Evolutionary conservation across 192 early-diverging fungal species (phyloP).

Genomic region (Backusella luteola): DNA sequence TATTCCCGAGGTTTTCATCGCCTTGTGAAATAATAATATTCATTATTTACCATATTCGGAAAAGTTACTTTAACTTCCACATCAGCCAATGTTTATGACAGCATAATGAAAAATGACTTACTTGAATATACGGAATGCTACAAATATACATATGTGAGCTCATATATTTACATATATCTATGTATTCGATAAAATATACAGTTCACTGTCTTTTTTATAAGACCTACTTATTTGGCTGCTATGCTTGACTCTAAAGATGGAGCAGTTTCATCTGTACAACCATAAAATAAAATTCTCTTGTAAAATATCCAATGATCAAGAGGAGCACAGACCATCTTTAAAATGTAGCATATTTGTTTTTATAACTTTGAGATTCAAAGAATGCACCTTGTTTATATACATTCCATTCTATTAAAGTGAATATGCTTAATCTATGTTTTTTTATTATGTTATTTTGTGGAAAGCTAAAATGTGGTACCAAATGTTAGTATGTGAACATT

Average conservation of each 20-base stretch:
- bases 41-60: not conserved
- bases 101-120: not conserved
- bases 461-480: not conserved
- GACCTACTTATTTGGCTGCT: not conserved
- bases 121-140: not conserved
- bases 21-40: not conserved
- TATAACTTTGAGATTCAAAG: not conserved
- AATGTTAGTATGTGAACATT: constrained; percentile 5
- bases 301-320: not conserved
- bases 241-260: not conserved
- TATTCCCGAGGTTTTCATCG: not conserved
- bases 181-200: not conserved
- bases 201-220: not conserved
- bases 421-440: not conserved
- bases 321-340: not conserved
- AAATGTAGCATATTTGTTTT: not conserved
- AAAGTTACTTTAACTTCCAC: not conserved
- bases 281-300: not conserved
- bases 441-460: not conserved
- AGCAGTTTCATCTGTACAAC: not conserved
- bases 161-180: not conserved
- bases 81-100: not conserved
- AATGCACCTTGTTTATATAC: not conserved
- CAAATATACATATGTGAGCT: not conserved
- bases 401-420: not conserved